Evolutionary conservation across 768 basidiomycete genomes (phyloP).

Genomic region (Cyclocybe cylindracea): DNA sequence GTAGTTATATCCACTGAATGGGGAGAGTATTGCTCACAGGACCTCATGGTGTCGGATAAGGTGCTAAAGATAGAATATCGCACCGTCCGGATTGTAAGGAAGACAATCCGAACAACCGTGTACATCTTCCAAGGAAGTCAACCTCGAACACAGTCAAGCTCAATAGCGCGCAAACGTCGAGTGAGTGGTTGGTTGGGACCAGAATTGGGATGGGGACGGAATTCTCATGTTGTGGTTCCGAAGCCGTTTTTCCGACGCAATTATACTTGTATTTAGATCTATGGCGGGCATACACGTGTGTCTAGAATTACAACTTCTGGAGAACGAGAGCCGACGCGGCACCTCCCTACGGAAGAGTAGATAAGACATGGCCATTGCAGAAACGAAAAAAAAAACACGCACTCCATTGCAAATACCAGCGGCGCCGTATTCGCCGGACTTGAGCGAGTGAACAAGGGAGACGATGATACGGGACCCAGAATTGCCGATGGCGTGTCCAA

Average conservation of each 20-base stretch:
- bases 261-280: slow-evolving; percentile 11
- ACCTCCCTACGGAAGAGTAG: slow-evolving; percentile 61
- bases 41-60: too few species aligned
- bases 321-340: slow-evolving; percentile 90
- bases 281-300: slow-evolving; percentile 14
- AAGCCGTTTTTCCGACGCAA: neutral
- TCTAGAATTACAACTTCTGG: slow-evolving; percentile 68
- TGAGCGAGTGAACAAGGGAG: slow-evolving; percentile 87
- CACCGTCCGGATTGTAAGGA: too few species aligned
- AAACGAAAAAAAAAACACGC: slow-evolving; percentile 32
- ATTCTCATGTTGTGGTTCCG: slow-evolving; percentile 13
- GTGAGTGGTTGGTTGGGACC: neutral
- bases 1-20: neutral
- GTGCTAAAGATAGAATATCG: too few species aligned
- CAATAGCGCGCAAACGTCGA: slow-evolving; percentile 6
- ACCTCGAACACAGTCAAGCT: neutral
- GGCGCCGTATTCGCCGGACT: slow-evolving; percentile 91
- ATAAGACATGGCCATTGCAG: slow-evolving; percentile 15
- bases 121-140: too few species aligned
- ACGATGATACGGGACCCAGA: slow-evolving; percentile 95
- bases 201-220: too few species aligned
- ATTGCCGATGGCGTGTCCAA: slow-evolving; percentile 96
- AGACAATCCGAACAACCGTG: too few species aligned
- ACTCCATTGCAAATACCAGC: slow-evolving; percentile 98
- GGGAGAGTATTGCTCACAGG: too few species aligned